Base-by-base conservation (phyloP, 2,329 filamentous ascomycete genomes). In the Alternaria incomplexa region DNA sequence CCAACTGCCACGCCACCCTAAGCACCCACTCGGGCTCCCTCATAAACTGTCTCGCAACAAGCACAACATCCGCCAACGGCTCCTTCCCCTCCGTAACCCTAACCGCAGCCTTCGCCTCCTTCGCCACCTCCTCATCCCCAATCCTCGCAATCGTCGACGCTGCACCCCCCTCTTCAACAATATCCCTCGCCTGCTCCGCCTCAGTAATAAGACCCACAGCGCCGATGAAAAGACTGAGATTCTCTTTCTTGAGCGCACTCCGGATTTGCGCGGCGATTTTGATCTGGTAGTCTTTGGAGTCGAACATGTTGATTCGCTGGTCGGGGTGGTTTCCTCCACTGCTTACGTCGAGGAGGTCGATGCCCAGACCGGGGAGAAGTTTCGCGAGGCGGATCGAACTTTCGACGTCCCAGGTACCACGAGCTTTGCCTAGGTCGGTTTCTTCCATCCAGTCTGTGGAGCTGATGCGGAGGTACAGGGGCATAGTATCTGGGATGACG, bases 11-110 rank as follows among this genome's bases (percentile, higher is more conserved):
- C 9, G 84, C 85, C 1, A 86, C 84, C 45, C 73, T 83, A 36
- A 87, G 64, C 26, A 86, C 85, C 85, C 85, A 86, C 66, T 86
- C 85, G 0, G 85, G 84, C 73, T 87, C 85, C 8, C 85, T 77
- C 80, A 87, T 81, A 62, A 87, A 87, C 65, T 87, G 85, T 46
- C 85, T 79, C 1, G 82, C 85, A 36, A 87, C 80, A n/a, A 87
- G 66, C 23, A 86, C 78, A 0, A 83, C 82, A 77, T 87, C 85
- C 0, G 84, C 82, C 79, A 79, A 74, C 0, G 75, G 74, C 48
- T 76, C 74, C 3, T 68, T 65, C 1, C 70, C 75, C 40, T 82
- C 76, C 1, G 81, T 82, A 74, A 82, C 77, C 15, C 62, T 56
- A 11, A 77, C 63, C 1, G 74, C 75, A 28, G 74, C 69, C 23